Evolutionary conservation across 805 yeast species (phyloP), one percentile per base, ranked within the genome.

Genomic region (Zygotorulaspora florentina): DNA sequence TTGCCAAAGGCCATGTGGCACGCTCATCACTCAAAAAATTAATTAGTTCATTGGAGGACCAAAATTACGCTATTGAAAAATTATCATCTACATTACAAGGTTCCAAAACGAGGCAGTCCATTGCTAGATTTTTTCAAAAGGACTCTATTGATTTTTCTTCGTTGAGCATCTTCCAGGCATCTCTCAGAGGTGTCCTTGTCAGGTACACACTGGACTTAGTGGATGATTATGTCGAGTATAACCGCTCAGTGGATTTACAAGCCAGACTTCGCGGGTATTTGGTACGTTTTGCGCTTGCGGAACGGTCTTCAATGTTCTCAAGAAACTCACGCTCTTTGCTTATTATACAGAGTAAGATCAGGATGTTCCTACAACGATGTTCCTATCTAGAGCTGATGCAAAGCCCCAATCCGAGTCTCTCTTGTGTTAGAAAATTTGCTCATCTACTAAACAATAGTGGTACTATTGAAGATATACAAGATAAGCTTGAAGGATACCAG

Each of bases 361-460:
- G 89, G 46, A 82, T 88, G 27, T 72, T 75, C 53, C 76, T 79
- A 44, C 83, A 84, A 47, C 83, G 83, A 10, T 73, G 71, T 28
- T 93, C 96, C 1, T 93, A 87, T 65, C 77, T 76, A 48, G 77
- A 86, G 2, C 69, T 93, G 46, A 77, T 87, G 40, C 75, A 77
- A 8, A 80, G 77, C 62, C 76, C 75, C 31, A 83, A 85, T 56
- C 97, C 98, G 0, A 85, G 95, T 0, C 66, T 93, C 40, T 68
- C 81, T 27, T 85, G 87, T 0, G 82, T 93, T 18, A 77, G 81
- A 55, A 81, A 80, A 46, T 93, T 89, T 65, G 85, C 90, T 2
- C 78, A 80, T 54, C 66, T 93, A 35, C 66, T 93, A 37, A 83
- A 85, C 47, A 88, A 82, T 51, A 80, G 78, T 49, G 87, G 83